phyloP scores from a whole-genome alignment of 371 early-diverging fungal species.

The Entomophthora muscae region DNA sequence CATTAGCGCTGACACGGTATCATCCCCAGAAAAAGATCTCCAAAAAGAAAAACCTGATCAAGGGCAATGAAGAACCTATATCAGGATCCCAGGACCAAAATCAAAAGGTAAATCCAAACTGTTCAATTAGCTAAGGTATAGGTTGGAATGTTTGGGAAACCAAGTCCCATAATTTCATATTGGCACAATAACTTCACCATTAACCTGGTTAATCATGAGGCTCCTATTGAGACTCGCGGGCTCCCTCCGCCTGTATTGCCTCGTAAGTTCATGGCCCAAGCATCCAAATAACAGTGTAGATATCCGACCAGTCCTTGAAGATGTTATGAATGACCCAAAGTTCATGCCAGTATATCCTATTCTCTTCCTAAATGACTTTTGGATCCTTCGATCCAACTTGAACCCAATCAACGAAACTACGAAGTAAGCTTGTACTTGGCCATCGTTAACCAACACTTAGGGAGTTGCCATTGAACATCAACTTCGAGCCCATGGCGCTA shows the following conservation, averaged over 20 bases:
- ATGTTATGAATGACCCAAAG: conserved; percentile 17
- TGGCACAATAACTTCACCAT: conserved; percentile 77
- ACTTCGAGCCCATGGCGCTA: conserved; percentile 42
- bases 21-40: conserved; percentile 18
- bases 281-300: conserved; percentile 14
- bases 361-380: conserved; percentile 70
- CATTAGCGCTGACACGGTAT: neutral
- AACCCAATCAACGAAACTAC: conserved; percentile 55
- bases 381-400: conserved; percentile 58
- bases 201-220: conserved; percentile 30
- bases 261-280: conserved; percentile 16
- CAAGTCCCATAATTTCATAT: conserved; percentile 45
- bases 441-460: conserved; percentile 13
- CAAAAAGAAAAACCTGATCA: conserved; percentile 51
- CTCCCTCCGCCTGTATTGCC: conserved; percentile 30
- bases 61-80: too few species aligned
- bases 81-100: too few species aligned
- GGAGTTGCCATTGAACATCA: conserved; percentile 43
- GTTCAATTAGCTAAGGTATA: conserved; percentile 10
- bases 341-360: conserved; percentile 45
- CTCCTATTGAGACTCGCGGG: conserved; percentile 21
- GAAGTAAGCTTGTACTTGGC: conserved; percentile 18
- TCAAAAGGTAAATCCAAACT: too few species aligned
- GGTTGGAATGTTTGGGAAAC: conserved; percentile 2
- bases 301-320: conserved; percentile 23